phyloP scores from a whole-genome alignment of 768 basidiomycete genomes.

The Tricholoma furcatifolium region DNA sequence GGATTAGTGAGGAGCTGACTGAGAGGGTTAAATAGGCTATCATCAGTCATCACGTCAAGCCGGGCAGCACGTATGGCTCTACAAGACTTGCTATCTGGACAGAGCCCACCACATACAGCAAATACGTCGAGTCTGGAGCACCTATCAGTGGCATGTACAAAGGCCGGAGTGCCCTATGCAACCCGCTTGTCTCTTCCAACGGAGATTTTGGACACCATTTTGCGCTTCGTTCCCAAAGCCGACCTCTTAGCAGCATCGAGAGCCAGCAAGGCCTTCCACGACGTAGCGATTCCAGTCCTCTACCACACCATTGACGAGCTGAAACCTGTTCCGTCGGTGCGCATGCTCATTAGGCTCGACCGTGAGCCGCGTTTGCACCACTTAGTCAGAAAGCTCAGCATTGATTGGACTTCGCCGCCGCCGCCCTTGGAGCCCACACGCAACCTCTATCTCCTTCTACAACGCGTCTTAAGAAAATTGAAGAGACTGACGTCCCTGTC shows the following conservation, averaged over 20 bases:
- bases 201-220: constrained; percentile 32
- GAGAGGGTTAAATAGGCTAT: not conserved
- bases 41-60: constrained; percentile 3
- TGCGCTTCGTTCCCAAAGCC: constrained; percentile 18
- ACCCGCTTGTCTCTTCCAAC: constrained; percentile 24
- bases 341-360: constrained; percentile 40
- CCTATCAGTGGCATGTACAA: not conserved
- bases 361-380: constrained; percentile 32
- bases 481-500: constrained; percentile 37
- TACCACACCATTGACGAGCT: constrained; percentile 35
- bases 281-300: constrained; percentile 26
- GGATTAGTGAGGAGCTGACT: constrained; percentile 3
- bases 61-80: constrained; percentile 1
- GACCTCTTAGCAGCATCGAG: constrained; percentile 22
- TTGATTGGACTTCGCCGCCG: constrained; percentile 34
- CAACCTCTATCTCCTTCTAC: constrained; percentile 52
- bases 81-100: not conserved
- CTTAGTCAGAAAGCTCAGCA: constrained; percentile 44
- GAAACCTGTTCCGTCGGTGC: constrained; percentile 26
- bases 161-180: not conserved
- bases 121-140: not conserved
- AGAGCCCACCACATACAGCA: not conserved
- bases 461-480: constrained; percentile 39
- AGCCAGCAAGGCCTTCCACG: constrained; percentile 26
- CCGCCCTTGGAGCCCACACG: constrained; percentile 30